These are phyloP conservation scores for Candida pseudoglaebosa DNA, from an alignment of 805 yeast genomes.

Conservation along the genomic window DNA sequence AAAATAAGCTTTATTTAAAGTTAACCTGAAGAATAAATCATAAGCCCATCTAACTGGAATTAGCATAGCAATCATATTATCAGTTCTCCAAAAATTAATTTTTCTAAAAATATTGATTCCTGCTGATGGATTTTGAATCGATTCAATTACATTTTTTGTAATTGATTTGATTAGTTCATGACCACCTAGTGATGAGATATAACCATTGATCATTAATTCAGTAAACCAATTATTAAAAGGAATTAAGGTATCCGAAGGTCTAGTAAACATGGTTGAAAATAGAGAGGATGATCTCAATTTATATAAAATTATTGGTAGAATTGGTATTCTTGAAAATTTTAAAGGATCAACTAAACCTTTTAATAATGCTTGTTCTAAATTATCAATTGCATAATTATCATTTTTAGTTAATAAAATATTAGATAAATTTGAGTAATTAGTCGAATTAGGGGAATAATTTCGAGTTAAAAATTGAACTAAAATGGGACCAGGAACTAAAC, in stretches of 20 bases:
- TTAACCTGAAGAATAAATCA: conserved; percentile 28
- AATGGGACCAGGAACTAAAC: conserved; percentile 30
- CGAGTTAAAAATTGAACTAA: conserved; percentile 23
- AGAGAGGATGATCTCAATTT: conserved; percentile 34
- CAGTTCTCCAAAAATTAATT: conserved; percentile 26
- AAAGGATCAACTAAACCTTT: conserved; percentile 32
- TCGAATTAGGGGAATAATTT: conserved; percentile 6
- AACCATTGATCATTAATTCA: conserved; percentile 34
- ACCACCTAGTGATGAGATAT: conserved; percentile 34
- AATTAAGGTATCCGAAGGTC: conserved; percentile 8
- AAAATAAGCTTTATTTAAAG: conserved; percentile 31
- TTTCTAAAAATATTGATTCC: conserved; percentile 15
- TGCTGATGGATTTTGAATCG: conserved; percentile 5
- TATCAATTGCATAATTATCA: conserved; percentile 17
- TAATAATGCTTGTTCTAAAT: conserved; percentile 26
- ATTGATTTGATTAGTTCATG: conserved; percentile 22
- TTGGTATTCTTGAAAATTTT: conserved; percentile 34
- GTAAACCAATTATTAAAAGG: conserved; percentile 20
- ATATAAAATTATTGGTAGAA: conserved; percentile 36
- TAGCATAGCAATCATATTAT: conserved; percentile 29
- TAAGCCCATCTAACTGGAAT: conserved; percentile 36
- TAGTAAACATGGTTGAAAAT: conserved; percentile 22
- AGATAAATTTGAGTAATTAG: conserved; percentile 8
- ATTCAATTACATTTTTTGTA: background rate
- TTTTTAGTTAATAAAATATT: conserved; percentile 11